A percentile compares a stretch with the other conserved stretches of the same genome.
Evolutionary conservation across 2,329 filamentous ascomycete species (phyloP).

Genomic region (Ophiocordyceps camponoti-rufipedis): DNA sequence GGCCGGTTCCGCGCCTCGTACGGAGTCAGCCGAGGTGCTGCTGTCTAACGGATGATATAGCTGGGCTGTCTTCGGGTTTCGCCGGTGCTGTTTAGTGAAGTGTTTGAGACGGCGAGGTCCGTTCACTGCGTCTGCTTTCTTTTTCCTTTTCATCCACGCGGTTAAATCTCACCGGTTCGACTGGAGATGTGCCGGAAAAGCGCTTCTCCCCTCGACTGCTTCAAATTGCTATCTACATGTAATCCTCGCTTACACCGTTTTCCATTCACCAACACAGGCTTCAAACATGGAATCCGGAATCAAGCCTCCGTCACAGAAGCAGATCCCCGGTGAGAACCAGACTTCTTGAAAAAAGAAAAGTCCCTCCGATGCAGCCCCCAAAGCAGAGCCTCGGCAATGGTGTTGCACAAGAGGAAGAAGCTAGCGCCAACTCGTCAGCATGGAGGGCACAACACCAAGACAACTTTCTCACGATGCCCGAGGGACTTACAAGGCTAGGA

Average conservation of each 20-base stretch:
- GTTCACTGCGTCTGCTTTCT: no score
- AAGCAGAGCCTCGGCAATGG: slow-evolving; percentile 3
- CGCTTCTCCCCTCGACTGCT: not conserved
- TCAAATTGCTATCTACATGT: not conserved
- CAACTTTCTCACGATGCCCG: no score
- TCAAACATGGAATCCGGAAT: not conserved
- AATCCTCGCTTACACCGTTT: not conserved
- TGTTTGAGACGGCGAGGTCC: no score
- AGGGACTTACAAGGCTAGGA: slow-evolving; percentile 8
- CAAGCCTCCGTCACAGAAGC: not conserved
- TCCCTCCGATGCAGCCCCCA: not conserved
- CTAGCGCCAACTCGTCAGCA: slow-evolving; percentile 1
- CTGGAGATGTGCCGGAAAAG: not conserved
- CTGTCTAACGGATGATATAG: no score
- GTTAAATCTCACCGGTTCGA: not conserved
- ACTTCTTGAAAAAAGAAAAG: not conserved
- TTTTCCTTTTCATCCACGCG: no score
- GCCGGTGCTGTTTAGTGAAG: no score
- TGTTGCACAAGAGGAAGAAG: slow-evolving; percentile 6
- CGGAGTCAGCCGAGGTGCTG: no score
- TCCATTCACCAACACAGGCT: no score
- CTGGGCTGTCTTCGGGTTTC: no score
- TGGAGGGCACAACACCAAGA: not conserved
- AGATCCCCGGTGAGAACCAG: not conserved
- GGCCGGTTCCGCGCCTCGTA: no score